These are phyloP conservation scores for Saksenaea vasiformis DNA, from an alignment of 371 early-diverging fungal genomes.

Conservation along the genomic window DNA sequence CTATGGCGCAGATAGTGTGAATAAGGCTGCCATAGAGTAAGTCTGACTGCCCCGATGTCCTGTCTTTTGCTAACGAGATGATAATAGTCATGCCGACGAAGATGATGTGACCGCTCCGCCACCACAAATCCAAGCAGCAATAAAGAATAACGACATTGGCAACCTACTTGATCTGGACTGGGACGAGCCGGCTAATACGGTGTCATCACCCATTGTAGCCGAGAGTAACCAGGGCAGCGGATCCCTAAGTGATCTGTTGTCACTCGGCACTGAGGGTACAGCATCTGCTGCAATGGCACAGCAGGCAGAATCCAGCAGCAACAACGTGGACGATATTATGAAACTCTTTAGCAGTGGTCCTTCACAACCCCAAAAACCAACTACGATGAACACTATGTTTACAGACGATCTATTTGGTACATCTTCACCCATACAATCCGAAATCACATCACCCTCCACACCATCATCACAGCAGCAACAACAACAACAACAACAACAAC, in stretches of 20 bases:
- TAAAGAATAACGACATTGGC: slow-evolving; percentile 59
- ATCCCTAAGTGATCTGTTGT: slow-evolving; percentile 32
- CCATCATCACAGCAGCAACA: slow-evolving; percentile 10
- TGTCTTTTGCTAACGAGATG: background rate
- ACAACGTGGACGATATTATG: slow-evolving; percentile 40
- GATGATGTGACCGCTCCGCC: slow-evolving; percentile 58
- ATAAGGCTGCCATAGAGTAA: slow-evolving; percentile 52
- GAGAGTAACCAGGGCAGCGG: slow-evolving; percentile 16
- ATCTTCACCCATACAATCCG: slow-evolving; percentile 5
- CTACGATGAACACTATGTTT: background rate
- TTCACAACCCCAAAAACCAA: slow-evolving; percentile 9
- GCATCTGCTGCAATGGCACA: slow-evolving; percentile 3
- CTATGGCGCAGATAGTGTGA: slow-evolving; percentile 61
- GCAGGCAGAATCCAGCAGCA: slow-evolving; percentile 7
- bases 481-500: slow-evolving; percentile 21
- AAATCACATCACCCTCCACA: background rate
- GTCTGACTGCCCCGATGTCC: slow-evolving; percentile 3
- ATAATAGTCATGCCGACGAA: slow-evolving; percentile 47
- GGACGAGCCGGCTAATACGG: slow-evolving; percentile 39
- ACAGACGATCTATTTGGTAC: slow-evolving; percentile 21
- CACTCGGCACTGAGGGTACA: slow-evolving; percentile 20
- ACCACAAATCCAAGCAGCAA: slow-evolving; percentile 51
- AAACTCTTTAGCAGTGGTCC: slow-evolving; percentile 29
- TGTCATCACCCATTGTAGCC: slow-evolving; percentile 28
- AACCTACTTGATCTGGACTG: slow-evolving; percentile 57